Evolutionary conservation across 2,329 filamentous ascomycete genomes (phyloP).

Genomic region (Trichoderma polysporum): DNA sequence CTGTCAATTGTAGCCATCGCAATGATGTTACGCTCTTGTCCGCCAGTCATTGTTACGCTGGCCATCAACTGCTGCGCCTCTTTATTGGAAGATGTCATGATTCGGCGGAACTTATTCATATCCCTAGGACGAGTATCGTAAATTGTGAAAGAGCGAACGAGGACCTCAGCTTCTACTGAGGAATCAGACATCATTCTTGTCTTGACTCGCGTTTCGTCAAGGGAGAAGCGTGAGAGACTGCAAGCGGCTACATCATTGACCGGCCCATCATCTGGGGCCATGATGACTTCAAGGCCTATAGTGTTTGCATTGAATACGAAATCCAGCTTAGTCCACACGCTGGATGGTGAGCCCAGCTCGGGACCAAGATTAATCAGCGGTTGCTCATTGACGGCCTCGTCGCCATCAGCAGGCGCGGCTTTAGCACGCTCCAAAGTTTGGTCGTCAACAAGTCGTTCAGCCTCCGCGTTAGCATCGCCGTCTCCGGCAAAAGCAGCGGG

Average conservation of each 20-base stretch:
- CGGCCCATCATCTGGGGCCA: slow-evolving; percentile 71
- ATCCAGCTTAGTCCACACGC: slow-evolving; percentile 90
- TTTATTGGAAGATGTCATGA: slow-evolving; percentile 96
- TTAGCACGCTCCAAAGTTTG: slow-evolving; percentile 50
- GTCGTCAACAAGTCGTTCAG: slow-evolving; percentile 70
- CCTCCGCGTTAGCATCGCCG: slow-evolving; percentile 72
- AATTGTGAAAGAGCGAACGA: slow-evolving; percentile 93
- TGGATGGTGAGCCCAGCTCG: slow-evolving; percentile 65
- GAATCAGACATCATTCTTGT: slow-evolving; percentile 89
- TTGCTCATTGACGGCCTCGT: slow-evolving; percentile 37
- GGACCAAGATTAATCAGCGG: slow-evolving; percentile 59
- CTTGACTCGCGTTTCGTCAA: slow-evolving; percentile 91
- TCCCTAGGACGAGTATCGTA: slow-evolving; percentile 85
- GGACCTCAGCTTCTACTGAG: slow-evolving; percentile 86
- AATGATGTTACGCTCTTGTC: slow-evolving; percentile 76
- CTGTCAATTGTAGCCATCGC: slow-evolving; percentile 93
- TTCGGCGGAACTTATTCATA: slow-evolving; percentile 93
- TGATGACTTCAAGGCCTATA: slow-evolving; percentile 83
- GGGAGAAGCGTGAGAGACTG: slow-evolving; percentile 88
- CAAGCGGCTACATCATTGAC: slow-evolving; percentile 75
- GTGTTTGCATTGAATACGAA: slow-evolving; percentile 86
- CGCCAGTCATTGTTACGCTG: slow-evolving; percentile 87
- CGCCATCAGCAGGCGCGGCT: slow-evolving; percentile 39
- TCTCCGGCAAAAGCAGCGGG: slow-evolving; percentile 74
- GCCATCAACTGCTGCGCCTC: slow-evolving; percentile 98